Evolutionary conservation across 1,139 yeast species (phyloP), one percentile per base, ranked within the genome.

Genomic region (Geotrichum klebahnii): DNA sequence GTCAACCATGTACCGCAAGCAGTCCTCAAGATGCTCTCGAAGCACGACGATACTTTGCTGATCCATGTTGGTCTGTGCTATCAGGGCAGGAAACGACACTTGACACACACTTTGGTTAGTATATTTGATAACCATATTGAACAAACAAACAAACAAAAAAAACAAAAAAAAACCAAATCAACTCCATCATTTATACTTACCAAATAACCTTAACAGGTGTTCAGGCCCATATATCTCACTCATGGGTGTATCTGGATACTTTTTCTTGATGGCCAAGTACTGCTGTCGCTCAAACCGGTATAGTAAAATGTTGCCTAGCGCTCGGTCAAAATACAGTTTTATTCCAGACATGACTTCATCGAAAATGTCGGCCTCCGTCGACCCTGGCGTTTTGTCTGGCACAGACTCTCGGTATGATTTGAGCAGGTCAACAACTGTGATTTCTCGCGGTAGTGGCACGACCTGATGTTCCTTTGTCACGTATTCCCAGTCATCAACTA

Each of bases 401-500:
- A 60, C 62, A 5, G 61, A 50, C 34, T 5, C 59, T 54, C 39
- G 66, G 60, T 78, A 86, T 34, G 75, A 74, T 26, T 68, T 60
- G 10, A 89, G 65, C 2, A 87, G 76, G 2, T 68, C 70, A 1
- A 72, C 68, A 1, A 84, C 83, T 0, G 78, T 74, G 10, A 72
- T 69, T 19, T 68, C 64, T 3, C 80, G 68, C 0, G 96, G 95
- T 36, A 88, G 65, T 23, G 76, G 68, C 5, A 86, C 77, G 28
- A 87, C 65, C 36, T 82, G 80, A 47, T 83, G 82, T 56, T 86
- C 85, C 61, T 86, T 86, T 1, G 97, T 88, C 44, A 90, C 76
- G 58, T 74, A 76, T 65, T 90, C 96, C 97, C 97, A 92, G 70
- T 92, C 97, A 62, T 88, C 90, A 1, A 90, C 95, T 40, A 92